Conservation (phyloP, 768 basidiomycete genomes). For the Trametes elegans region DNA sequence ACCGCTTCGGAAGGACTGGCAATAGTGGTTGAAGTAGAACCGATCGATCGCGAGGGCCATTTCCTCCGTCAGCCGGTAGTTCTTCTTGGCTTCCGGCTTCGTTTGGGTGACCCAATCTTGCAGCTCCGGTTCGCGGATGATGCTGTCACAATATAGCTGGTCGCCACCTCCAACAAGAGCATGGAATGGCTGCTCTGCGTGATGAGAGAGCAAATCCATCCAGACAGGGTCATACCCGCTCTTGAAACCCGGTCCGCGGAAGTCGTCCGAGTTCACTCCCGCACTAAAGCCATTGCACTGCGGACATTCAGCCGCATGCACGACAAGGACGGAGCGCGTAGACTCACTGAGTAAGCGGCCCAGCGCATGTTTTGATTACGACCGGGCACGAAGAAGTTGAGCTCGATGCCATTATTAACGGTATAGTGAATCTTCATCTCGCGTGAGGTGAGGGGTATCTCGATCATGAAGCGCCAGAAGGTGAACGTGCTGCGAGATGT, state of each 20-base stretch:
- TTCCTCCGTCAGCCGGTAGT: conserved; percentile 62
- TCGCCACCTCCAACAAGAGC: conserved; percentile 93
- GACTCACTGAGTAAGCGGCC: conserved; percentile 79
- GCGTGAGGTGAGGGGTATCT: conserved; percentile 64
- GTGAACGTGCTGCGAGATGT: conserved; percentile 64
- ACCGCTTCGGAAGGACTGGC: conserved; percentile 78
- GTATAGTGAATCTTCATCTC: conserved; percentile 82
- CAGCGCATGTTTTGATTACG: conserved; percentile 82
- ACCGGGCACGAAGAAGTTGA: conserved; percentile 84
- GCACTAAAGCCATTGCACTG: conserved; percentile 89
- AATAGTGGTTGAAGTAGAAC: conserved; percentile 91
- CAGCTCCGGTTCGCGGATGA: conserved; percentile 86
- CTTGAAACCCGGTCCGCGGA: conserved; percentile 75
- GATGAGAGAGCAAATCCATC: conserved; percentile 86
- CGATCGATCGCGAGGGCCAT: conserved; percentile 78
- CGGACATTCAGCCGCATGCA: neutral
- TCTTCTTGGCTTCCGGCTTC: conserved; percentile 58
- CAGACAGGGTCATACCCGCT: conserved; percentile 90
- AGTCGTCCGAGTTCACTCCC: conserved; percentile 87
- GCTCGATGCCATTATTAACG: conserved; percentile 74
- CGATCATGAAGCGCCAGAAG: conserved; percentile 92
- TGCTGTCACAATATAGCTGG: conserved; percentile 82
- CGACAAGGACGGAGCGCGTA: conserved; percentile 9
- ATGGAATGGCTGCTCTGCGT: conserved; percentile 80
- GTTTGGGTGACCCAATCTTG: conserved; percentile 76